Percentiles rank a stretch among this genome's conserved stretches.
These are phyloP conservation scores for Fusarium sacchari DNA, from an alignment of 2,329 filamentous ascomycete genomes.

Conservation along the genomic window DNA sequence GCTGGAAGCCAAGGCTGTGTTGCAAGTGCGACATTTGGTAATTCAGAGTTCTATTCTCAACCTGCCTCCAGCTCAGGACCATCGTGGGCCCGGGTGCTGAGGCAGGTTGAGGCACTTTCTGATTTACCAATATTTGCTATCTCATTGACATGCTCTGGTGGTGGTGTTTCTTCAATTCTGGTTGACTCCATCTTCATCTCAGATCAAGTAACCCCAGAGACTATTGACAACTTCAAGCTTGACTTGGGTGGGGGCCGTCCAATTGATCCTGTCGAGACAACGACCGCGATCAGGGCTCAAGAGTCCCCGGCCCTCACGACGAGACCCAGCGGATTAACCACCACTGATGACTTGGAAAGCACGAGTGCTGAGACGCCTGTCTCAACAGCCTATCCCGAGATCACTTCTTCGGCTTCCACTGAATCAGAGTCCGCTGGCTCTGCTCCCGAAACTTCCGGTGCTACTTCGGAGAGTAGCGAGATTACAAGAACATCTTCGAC, in stretches of 20 bases:
- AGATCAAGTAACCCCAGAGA: constrained; percentile 15
- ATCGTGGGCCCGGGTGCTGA: constrained; percentile 5
- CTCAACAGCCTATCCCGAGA: neutral
- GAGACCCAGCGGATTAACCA: neutral
- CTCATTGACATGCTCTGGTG: constrained; percentile 1
- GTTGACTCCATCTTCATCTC: constrained; percentile 25
- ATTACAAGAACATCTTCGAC: too few species aligned
- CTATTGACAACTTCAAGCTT: constrained; percentile 2
- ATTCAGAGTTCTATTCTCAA: neutral
- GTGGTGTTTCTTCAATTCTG: neutral
- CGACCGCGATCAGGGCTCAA: neutral
- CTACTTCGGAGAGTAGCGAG: neutral
- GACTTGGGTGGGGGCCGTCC: neutral
- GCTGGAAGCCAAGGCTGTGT: neutral
- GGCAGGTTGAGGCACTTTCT: neutral
- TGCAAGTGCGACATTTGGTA: neutral
- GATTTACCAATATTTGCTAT: neutral
- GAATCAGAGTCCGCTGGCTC: neutral
- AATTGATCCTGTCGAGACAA: neutral
- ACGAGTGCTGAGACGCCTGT: neutral
- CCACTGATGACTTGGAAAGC: neutral
- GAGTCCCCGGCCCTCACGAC: neutral
- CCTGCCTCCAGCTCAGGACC: neutral
- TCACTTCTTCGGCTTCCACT: neutral
- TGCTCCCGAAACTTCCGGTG: neutral